Percentiles rank a stretch among this genome's conserved stretches.
These are phyloP conservation scores for Geosmithia flava DNA, from an alignment of 2,329 filamentous ascomycete species.

Conservation along the genomic window DNA sequence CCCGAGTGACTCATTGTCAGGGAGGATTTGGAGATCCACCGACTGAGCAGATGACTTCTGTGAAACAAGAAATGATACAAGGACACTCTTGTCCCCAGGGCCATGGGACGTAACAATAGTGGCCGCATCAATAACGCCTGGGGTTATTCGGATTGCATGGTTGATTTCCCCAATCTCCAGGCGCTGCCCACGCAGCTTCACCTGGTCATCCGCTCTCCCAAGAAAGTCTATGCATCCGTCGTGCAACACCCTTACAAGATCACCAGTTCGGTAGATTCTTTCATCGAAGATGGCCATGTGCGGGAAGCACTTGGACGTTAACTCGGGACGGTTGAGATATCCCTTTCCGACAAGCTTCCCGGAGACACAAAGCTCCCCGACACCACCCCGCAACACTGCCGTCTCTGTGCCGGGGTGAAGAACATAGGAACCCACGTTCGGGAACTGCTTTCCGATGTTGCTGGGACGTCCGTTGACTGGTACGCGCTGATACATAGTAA, in stretches of 20 bases:
- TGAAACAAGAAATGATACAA: conserved; percentile 59
- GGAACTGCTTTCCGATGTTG: conserved; percentile 79
- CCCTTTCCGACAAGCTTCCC: conserved; percentile 81
- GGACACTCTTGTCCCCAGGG: conserved; percentile 64
- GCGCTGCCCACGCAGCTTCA: conserved; percentile 81
- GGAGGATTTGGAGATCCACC: conserved; percentile 9
- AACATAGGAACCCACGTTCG: conserved; percentile 78
- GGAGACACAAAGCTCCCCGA: conserved; percentile 82
- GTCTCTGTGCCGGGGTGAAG: conserved; percentile 55
- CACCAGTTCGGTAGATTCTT: conserved; percentile 75
- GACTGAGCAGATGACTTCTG: neutral
- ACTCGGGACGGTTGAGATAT: conserved; percentile 68
- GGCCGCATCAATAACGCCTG: conserved; percentile 52
- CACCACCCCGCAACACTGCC: conserved; percentile 63
- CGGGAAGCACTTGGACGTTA: conserved; percentile 69
- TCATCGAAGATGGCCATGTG: conserved; percentile 42
- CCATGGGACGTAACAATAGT: conserved; percentile 63
- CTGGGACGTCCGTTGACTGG: conserved; percentile 66
- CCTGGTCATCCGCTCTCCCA: conserved; percentile 79
- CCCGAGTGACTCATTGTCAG: conserved; percentile 24
- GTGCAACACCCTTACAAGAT: conserved; percentile 69
- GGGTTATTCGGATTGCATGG: conserved; percentile 56
- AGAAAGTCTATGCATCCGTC: conserved; percentile 80
- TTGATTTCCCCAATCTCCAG: conserved; percentile 90
- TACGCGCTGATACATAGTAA: conserved; percentile 80